Conservation (phyloP, 2,329 filamentous ascomycete species). For the Seiridium unicorne region DNA sequence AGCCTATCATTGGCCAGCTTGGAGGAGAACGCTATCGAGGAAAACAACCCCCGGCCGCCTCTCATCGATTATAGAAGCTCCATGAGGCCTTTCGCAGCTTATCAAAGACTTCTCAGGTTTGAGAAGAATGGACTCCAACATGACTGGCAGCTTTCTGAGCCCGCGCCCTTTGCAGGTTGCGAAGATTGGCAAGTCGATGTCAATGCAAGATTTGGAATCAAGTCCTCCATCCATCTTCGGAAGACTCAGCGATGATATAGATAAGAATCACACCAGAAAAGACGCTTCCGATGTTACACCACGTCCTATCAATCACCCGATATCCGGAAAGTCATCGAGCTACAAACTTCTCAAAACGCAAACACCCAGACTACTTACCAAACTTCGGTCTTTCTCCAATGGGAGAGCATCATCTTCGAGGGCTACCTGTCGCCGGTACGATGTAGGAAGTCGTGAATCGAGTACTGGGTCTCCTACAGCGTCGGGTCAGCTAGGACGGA, state of each 20-base stretch:
- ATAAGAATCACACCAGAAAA: not conserved
- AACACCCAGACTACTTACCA: slow-evolving; percentile 17
- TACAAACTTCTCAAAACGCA: slow-evolving; percentile 12
- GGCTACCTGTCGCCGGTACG: slow-evolving; percentile 15
- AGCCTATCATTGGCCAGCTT: too few species aligned
- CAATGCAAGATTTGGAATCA: not conserved
- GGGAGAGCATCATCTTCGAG: slow-evolving; percentile 20
- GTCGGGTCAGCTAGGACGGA: slow-evolving; percentile 10
- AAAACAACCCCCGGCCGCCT: too few species aligned
- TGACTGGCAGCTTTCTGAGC: not conserved
- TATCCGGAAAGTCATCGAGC: slow-evolving; percentile 16
- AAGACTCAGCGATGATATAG: not conserved
- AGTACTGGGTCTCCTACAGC: slow-evolving; percentile 15
- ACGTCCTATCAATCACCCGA: slow-evolving; percentile 10
- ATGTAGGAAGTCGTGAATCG: slow-evolving; percentile 6
- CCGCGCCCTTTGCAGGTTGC: slow-evolving; percentile 1
- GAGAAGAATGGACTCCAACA: not conserved
- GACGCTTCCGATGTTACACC: slow-evolving; percentile 9
- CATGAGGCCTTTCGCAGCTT: too few species aligned
- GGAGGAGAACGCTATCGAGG: too few species aligned
- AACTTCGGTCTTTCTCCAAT: slow-evolving; percentile 22
- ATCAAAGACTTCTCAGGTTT: too few species aligned
- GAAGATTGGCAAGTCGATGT: not conserved
- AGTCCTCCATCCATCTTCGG: slow-evolving; percentile 2
- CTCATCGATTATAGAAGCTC: too few species aligned